Conservation (phyloP, 2,329 filamentous ascomycete species). For the Monilinia polystroma region DNA sequence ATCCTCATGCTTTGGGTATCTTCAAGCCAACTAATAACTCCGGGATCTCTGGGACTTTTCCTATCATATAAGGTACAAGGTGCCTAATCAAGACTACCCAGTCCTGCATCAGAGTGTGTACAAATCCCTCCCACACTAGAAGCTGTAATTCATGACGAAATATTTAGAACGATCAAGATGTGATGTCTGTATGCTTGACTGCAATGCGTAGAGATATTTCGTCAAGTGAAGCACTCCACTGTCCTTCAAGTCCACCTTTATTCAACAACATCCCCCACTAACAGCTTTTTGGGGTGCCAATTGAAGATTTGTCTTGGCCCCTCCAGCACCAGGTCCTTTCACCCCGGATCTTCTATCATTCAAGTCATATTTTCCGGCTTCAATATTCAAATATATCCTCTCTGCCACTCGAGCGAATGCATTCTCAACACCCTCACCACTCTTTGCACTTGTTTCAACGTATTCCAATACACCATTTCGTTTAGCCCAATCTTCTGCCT, state of each 20-base stretch:
- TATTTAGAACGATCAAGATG: not conserved
- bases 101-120: constrained; percentile 11
- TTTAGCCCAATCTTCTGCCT: constrained; percentile 87
- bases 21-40: constrained; percentile 1
- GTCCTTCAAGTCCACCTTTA: not conserved
- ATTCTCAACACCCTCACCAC: constrained; percentile 86
- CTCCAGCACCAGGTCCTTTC: constrained; percentile 63
- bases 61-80: constrained; percentile 17
- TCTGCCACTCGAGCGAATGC: constrained; percentile 93
- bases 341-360: constrained; percentile 91
- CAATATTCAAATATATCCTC: constrained; percentile 94
- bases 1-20: constrained; percentile 16
- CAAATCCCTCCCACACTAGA: not conserved
- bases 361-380: constrained; percentile 84
- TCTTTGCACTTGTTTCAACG: constrained; percentile 95
- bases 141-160: not conserved
- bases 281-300: constrained; percentile 39
- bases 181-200: not conserved
- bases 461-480: constrained; percentile 87
- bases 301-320: constrained; percentile 47
- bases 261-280: constrained; percentile 36
- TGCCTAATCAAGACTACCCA: constrained; percentile 12
- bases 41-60: constrained; percentile 1
- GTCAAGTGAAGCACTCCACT: no score
- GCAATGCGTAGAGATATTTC: not conserved